Evolutionary conservation across 805 yeast genomes (phyloP).

Genomic region (Metschnikowia amazonensis): DNA sequence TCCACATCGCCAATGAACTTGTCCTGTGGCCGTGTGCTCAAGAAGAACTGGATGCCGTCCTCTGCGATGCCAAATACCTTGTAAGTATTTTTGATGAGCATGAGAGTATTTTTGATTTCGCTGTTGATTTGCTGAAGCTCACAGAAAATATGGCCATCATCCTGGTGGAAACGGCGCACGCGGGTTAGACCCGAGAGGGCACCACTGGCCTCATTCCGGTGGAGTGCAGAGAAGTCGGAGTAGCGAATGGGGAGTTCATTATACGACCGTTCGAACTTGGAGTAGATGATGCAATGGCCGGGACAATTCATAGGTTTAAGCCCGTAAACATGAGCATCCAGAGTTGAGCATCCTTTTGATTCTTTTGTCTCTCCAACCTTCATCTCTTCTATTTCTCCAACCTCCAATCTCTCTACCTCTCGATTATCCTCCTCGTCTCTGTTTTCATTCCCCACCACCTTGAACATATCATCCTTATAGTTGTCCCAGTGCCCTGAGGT

Average conservation of each 20-base stretch:
- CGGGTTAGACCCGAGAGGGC: constrained; percentile 90
- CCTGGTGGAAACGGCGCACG: constrained; percentile 94
- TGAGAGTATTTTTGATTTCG: constrained; percentile 71
- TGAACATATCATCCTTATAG: constrained; percentile 91
- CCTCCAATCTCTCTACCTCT: too few relatives aligned
- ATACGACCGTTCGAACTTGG: constrained; percentile 71
- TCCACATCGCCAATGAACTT: constrained; percentile 69
- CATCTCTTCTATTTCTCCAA: too few relatives aligned
- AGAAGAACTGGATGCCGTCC: constrained; percentile 52
- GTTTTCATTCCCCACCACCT: constrained; percentile 60
- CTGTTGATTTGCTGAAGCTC: constrained; percentile 65
- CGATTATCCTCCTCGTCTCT: constrained; percentile 28
- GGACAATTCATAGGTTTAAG: constrained; percentile 96
- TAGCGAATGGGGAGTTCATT: constrained; percentile 81
- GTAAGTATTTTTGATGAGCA: constrained; percentile 73
- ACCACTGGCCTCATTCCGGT: constrained; percentile 93
- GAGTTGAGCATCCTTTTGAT: too few relatives aligned
- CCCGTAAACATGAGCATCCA: constrained; percentile 52
- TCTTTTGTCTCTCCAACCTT: too few relatives aligned
- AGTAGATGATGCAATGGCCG: constrained; percentile 85
- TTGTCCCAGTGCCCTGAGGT: constrained; percentile 95
- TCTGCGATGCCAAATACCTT: constrained; percentile 56
- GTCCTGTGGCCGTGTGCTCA: constrained; percentile 81
- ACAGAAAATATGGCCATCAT: constrained; percentile 96
- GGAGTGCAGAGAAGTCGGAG: constrained; percentile 88